A percentile compares a stretch with the other conserved stretches of the same genome.
These are phyloP conservation scores for Porphyrellus cyaneotinctus DNA, from an alignment of 768 basidiomycete species.

Conservation along the genomic window DNA sequence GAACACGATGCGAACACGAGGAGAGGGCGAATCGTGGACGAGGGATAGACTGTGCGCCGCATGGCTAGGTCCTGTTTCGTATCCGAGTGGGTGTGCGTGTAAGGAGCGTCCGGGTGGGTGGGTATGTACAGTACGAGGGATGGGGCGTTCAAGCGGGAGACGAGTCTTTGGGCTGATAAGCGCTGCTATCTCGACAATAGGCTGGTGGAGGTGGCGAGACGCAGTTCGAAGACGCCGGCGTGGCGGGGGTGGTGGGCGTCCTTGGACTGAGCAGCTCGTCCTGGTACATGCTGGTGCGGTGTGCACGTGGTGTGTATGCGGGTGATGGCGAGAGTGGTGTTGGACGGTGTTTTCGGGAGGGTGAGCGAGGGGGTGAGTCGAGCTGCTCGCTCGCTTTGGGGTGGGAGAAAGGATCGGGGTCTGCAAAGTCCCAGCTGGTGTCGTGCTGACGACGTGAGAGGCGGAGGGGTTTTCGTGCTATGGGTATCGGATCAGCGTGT, in stretches of 20 bases:
- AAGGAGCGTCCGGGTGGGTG: not conserved
- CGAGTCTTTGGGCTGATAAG: too few relatives aligned
- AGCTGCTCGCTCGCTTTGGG: not conserved
- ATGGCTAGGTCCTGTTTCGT: not conserved
- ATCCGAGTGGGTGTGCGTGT: conserved; percentile 1
- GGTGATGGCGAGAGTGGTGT: conserved; percentile 9
- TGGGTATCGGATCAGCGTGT: not conserved
- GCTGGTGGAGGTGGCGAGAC: conserved; percentile 29
- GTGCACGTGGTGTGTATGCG: conserved; percentile 7
- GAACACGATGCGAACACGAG: conserved; percentile 1
- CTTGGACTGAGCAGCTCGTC: conserved; percentile 16
- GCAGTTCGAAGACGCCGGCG: not conserved
- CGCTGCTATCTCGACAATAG: conserved; percentile 15
- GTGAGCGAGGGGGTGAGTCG: not conserved
- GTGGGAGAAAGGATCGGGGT: conserved; percentile 20
- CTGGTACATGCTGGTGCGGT: conserved; percentile 18
- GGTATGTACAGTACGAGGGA: not conserved
- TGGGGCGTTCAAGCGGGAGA: too few relatives aligned
- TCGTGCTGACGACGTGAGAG: conserved; percentile 17
- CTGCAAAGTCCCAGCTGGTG: conserved; percentile 31
- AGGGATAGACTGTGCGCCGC: conserved; percentile 2
- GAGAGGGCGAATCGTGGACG: not conserved
- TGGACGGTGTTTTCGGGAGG: conserved; percentile 12
- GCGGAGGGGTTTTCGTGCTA: conserved; percentile 24
- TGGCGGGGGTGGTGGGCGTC: conserved; percentile 16